phyloP scores from a whole-genome alignment of 148 eudicot species.

The Pharnaceum exiguum region DNA sequence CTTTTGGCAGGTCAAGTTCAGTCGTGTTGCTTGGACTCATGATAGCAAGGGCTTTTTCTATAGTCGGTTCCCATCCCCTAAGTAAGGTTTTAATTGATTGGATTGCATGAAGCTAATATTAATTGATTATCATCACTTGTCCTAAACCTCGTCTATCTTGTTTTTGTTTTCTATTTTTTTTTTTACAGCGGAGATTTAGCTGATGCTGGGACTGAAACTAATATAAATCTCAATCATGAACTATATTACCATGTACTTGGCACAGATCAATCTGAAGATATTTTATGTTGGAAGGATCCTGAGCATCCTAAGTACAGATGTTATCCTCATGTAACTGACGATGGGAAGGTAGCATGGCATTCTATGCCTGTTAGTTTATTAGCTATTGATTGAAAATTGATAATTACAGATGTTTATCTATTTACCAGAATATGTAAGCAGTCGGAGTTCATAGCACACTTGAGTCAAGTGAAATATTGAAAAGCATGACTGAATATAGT shows the following conservation, averaged over 20 bases:
- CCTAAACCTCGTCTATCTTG: not conserved
- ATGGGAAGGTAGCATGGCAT: constrained; percentile 61
- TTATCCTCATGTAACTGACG: constrained; percentile 60
- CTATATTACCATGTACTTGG: constrained; percentile 81
- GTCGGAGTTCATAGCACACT: no score
- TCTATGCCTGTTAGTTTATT: not conserved
- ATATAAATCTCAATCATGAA: constrained; percentile 63
- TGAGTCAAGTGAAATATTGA: no score
- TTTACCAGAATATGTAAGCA: no score
- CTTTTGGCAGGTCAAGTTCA: constrained; percentile 71
- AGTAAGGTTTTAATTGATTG: constrained; percentile 32
- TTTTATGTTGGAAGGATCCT: constrained; percentile 77
- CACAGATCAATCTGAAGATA: constrained; percentile 80
- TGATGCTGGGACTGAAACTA: constrained; percentile 78
- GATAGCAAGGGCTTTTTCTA: constrained; percentile 89
- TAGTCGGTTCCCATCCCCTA: constrained; percentile 75
- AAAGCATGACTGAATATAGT: no score
- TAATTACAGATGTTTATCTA: no score
- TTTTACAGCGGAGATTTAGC: constrained; percentile 38
- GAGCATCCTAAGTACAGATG: constrained; percentile 55
- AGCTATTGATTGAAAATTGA: no score
- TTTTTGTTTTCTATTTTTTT: not conserved
- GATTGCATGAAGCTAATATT: not conserved
- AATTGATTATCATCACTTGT: not conserved
- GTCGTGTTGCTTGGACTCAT: constrained; percentile 75